Evolutionary conservation across 148 eudicot species (phyloP), one percentile per base, ranked within the genome.

Genomic region (Amaranthus cruentus): DNA sequence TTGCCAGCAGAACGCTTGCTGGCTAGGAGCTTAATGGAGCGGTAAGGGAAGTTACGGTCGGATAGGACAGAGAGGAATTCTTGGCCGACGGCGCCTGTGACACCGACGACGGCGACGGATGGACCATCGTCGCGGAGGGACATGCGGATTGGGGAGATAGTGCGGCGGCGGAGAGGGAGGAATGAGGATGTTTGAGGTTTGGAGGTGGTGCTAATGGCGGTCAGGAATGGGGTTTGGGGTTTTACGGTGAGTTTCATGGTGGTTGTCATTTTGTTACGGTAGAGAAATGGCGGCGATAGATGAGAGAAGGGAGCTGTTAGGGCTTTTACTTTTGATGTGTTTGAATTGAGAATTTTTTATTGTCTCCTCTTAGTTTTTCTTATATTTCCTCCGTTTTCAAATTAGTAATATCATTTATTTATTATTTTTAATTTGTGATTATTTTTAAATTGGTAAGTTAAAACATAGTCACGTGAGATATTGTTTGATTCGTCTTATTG

Each of bases 11-110:
- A 96, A 46, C 97, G 86, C 9, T 86, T 80, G 79, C 94, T 88
- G 42, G 99, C 99, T 69, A 96, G 97, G 75, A 96, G 81, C 61
- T 86, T 87, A 75, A 96, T 78, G 65, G 97, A 92, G 44, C 87
- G 69, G 85, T 96, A 96, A 2, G 99, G 97, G 82, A 96, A 96
- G 76, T 80, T 42, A 0, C 96, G 92, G 79, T 87, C 94, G 68
- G 99, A 87, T 46, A 96, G 79, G 54, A 96, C 99, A 77, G 99
- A 95, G 72, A 96, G 92, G 74, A 96, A 96, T 73, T 96, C 99
- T 42, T 92, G 96, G 6, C 99, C 99, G 8, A 76, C 78, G n/a
- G 78, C 78, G 47, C 78, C 78, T 61, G 78, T 76, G 43, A 69
- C 73, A 0, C 78, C 78, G 54, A 76, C 73, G 54, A 76, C 66